phyloP scores from a whole-genome alignment of 2,329 filamentous ascomycete genomes.

The Lasiodiplodia sp. region DNA sequence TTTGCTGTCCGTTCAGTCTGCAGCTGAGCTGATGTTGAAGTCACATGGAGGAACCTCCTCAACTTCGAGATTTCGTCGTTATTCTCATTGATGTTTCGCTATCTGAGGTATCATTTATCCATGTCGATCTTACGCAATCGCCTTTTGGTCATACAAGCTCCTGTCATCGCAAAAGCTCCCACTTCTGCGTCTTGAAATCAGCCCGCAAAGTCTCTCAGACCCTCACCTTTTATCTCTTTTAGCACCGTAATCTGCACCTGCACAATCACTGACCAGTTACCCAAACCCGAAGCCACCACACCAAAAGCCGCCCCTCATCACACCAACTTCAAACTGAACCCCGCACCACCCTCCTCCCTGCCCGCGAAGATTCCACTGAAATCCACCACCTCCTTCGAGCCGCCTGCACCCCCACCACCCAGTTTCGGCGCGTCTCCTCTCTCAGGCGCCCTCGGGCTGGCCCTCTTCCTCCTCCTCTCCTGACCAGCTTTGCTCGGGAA shows the following conservation, averaged over 20 bases:
- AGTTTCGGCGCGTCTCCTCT: constrained; percentile 71
- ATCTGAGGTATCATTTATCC: background rate
- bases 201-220: background rate
- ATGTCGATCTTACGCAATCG: background rate
- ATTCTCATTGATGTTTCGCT: background rate
- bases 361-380: constrained; percentile 60
- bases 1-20: background rate
- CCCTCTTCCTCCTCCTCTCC: constrained; percentile 76
- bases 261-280: background rate
- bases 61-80: background rate
- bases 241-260: background rate
- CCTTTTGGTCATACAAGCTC: background rate
- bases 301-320: constrained; percentile 12
- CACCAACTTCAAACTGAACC: constrained; percentile 51
- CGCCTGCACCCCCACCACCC: constrained; percentile 41
- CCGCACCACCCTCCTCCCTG: constrained; percentile 55
- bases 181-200: background rate
- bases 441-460: constrained; percentile 83
- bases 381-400: constrained; percentile 47
- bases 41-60: background rate
- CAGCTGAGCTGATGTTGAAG: background rate
- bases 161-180: background rate
- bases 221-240: background rate
- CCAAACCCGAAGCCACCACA: background rate
- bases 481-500: constrained; percentile 95